These are phyloP conservation scores for Ogataea salicorniae DNA, from an alignment of 805 yeast genomes.

Conservation along the genomic window DNA sequence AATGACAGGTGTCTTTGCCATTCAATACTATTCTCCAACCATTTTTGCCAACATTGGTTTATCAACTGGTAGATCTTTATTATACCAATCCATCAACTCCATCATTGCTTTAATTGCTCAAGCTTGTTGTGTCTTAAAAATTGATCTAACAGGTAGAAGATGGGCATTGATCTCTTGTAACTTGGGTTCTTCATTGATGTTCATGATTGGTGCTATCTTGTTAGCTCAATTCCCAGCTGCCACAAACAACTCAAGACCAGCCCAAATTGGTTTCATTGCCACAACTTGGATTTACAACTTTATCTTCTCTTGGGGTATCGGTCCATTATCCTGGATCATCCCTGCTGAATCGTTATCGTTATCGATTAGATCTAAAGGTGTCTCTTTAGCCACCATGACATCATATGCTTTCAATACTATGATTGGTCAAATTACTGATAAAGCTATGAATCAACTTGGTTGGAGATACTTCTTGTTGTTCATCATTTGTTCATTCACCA, in stretches of 20 bases:
- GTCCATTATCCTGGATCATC: conserved; percentile 46
- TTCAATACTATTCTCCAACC: conserved; percentile 42
- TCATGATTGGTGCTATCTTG: conserved; percentile 20
- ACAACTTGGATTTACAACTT: conserved; percentile 27
- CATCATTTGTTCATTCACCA: conserved; percentile 23
- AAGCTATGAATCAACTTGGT: conserved; percentile 41
- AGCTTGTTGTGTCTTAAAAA: conserved; percentile 13
- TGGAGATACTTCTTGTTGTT: conserved; percentile 69
- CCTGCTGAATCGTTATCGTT: conserved; percentile 50
- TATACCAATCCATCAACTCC: conserved; percentile 23
- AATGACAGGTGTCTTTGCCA: conserved; percentile 40
- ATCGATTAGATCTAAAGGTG: conserved; percentile 57
- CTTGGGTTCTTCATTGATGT: conserved; percentile 10
- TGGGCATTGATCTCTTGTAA: conserved; percentile 15
- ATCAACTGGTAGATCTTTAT: conserved; percentile 20
- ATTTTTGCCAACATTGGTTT: conserved; percentile 44
- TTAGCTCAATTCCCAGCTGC: conserved; percentile 21
- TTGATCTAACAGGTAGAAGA: conserved; percentile 23
- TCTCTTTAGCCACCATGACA: conserved; percentile 43
- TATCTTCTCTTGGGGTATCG: conserved; percentile 21
- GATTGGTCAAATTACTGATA: conserved; percentile 45
- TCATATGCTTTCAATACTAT: conserved; percentile 32
- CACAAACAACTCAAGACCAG: conserved; percentile 14
- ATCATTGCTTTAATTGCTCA: conserved; percentile 24
- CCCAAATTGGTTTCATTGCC: conserved; percentile 27